Conservation (phyloP, 768 basidiomycete species). For the Daedalea quercina region DNA sequence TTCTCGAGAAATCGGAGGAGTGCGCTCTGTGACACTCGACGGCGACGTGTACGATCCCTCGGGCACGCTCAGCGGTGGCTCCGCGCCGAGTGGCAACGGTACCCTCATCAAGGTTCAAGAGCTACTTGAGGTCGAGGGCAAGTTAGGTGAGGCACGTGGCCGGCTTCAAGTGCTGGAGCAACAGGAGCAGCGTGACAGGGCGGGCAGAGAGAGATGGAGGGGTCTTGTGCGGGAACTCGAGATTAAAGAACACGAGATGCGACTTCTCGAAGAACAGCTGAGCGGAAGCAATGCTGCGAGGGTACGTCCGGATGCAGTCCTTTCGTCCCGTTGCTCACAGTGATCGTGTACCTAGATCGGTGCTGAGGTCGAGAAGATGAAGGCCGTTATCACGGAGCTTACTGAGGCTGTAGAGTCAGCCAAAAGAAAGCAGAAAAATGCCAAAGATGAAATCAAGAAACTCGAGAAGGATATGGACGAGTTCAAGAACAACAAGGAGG, state of each 20-base stretch:
- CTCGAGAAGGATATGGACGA: constrained; percentile 97
- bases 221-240: constrained; percentile 62
- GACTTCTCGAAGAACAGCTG: constrained; percentile 76
- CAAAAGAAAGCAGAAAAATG: constrained; percentile 69
- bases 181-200: constrained; percentile 46
- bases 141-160: constrained; percentile 42
- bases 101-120: constrained; percentile 81
- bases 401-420: constrained; percentile 53
- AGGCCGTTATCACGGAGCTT: constrained; percentile 55
- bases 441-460: constrained; percentile 73
- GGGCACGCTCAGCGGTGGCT: constrained; percentile 88
- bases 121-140: constrained; percentile 59
- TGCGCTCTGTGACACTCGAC: constrained; percentile 85
- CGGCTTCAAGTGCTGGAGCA: constrained; percentile 45
- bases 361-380: constrained; percentile 68
- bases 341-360: constrained; percentile 54
- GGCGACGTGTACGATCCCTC: constrained; percentile 97
- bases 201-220: constrained; percentile 57
- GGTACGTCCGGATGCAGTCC: constrained; percentile 33
- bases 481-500: constrained; percentile 98
- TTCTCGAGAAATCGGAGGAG: constrained; percentile 49
- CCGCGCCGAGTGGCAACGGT: constrained; percentile 70
- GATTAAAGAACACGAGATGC: constrained; percentile 84
- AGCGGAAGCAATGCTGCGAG: constrained; percentile 84
- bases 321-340: no score